Conservation (phyloP, 1,284 basidiomycete genomes). For the Cryptococcus hybrid region DNA sequence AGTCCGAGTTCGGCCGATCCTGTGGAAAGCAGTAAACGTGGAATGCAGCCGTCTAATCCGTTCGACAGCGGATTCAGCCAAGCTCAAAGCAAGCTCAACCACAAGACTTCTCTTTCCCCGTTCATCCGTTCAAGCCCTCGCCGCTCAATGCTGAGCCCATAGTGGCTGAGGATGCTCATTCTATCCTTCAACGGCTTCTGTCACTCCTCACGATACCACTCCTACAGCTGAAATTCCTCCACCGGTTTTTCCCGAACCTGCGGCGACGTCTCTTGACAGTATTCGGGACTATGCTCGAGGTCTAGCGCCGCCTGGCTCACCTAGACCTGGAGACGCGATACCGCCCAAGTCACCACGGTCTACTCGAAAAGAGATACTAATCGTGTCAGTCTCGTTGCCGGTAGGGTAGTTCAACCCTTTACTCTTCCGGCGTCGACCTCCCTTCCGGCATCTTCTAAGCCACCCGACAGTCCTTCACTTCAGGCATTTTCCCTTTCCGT, state of each 20-base stretch:
- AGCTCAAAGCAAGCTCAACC: conserved; percentile 6
- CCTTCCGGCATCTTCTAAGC: conserved; percentile 25
- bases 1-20: conserved; percentile 13
- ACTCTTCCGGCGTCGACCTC: conserved; percentile 34
- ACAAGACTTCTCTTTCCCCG: conserved; percentile 10
- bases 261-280: conserved; percentile 4
- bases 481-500: conserved; percentile 44
- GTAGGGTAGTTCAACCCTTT: conserved; percentile 46
- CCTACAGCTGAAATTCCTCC: background rate
- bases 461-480: conserved; percentile 21
- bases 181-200: conserved; percentile 15
- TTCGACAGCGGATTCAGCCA: conserved; percentile 10
- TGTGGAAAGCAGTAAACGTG: background rate
- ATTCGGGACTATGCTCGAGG: conserved; percentile 33
- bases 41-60: conserved; percentile 6
- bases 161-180: conserved; percentile 12
- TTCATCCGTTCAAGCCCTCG: conserved; percentile 27
- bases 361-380: conserved; percentile 42
- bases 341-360: conserved; percentile 34
- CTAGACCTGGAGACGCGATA: conserved; percentile 11
- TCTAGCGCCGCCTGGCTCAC: conserved; percentile 8
- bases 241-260: background rate
- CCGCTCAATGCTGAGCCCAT: conserved; percentile 33
- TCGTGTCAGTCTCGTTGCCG: conserved; percentile 48
- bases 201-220: conserved; percentile 7